phyloP scores from a whole-genome alignment of 1,284 basidiomycete species.

The Moesziomyces sp. region DNA sequence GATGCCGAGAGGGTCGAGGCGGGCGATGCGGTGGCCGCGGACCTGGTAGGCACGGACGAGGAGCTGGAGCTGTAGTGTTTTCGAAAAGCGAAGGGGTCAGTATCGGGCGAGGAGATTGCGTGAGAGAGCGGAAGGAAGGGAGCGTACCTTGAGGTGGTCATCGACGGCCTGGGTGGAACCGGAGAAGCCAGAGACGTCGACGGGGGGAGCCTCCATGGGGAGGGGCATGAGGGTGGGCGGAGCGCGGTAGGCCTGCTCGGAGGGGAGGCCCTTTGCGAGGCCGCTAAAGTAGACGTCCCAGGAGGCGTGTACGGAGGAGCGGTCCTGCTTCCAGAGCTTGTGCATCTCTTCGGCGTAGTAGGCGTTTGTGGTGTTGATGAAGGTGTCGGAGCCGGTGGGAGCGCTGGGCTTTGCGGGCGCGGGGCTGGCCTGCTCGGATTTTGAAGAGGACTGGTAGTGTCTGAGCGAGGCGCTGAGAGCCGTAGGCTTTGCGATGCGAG shows the following conservation, averaged over 20 bases:
- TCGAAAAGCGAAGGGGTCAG: background rate
- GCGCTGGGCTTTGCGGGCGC: conserved; percentile 51
- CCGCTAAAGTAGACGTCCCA: conserved; percentile 97
- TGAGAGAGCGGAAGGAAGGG: conserved; percentile 4
- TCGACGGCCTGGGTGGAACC: conserved; percentile 80
- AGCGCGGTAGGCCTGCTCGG: conserved; percentile 84
- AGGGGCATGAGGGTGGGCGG: conserved; percentile 77
- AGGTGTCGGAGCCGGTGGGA: conserved; percentile 58
- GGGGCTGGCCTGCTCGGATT: conserved; percentile 39
- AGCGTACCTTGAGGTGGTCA: conserved; percentile 88
- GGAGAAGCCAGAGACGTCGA: conserved; percentile 73
- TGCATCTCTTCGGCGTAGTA: conserved; percentile 90
- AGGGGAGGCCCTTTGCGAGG: conserved; percentile 86
- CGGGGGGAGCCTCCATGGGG: conserved; percentile 82
- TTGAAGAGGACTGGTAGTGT: conserved; percentile 50
- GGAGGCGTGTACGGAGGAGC: conserved; percentile 88
- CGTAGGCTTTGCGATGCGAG: conserved; percentile 35
- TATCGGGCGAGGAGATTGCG: background rate
- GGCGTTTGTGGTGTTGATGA: conserved; percentile 78
- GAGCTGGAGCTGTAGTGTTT: conserved; percentile 46
- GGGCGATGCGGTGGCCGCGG: conserved; percentile 93
- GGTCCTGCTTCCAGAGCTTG: conserved; percentile 72
- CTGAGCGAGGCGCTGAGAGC: conserved; percentile 14
- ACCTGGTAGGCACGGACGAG: conserved; percentile 94
- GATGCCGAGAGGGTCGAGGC: conserved; percentile 94